Base-by-base conservation (phyloP, 371 early-diverging fungal species). In the Haplosporangium sp. region DNA sequence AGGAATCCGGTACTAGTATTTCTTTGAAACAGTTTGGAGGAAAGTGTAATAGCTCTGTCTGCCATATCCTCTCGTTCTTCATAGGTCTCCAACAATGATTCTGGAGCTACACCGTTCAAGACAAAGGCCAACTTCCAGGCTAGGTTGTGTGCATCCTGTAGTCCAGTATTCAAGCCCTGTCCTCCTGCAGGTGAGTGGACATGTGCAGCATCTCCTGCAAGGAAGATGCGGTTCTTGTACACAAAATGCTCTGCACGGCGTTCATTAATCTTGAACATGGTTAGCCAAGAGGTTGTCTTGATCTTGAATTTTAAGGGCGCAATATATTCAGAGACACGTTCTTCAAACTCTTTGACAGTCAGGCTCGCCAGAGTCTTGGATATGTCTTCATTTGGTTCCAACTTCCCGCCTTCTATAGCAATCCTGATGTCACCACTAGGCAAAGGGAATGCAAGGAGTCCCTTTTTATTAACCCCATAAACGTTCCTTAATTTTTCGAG, bases 131-230 rank as follows among this genome's bases (percentile, higher is more conserved):
- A 60, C 62, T 85, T 87, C 87, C 89, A 89, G 3, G 82, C 83
- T 44, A 89, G 42, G 47, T 85, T 84, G 47, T 76, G 67, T 8
- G 86, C 87, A 71, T 89, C 87, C 17, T 85, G 87, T 4, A 87
- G 52, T 20, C 89, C 89, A 2, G 84, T 83, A 74, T 86, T 86
- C 78, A 86, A 44, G 1, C 89, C 89, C 72, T 83, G 84, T 3
- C 87, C 88, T 8, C 86, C 86, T 4, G 83, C 74, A 15, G 88
- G 88, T 0, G 76, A 75, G 40, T 83, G 78, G 3, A 83, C 69
- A 67, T 86, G 87, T 7, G 85, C 85, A 0, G 87, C 85, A 64
- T 87, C 87, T 0, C 87, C 87, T 20, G 78, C 82, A n/a, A 87
- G 62, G 50, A 86, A 76, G 35, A 86, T 68, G 0, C 82, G 71